Evolutionary conservation across 2,329 filamentous ascomycete species (phyloP).

Genomic region (Penicillium fuscoglaucum): DNA sequence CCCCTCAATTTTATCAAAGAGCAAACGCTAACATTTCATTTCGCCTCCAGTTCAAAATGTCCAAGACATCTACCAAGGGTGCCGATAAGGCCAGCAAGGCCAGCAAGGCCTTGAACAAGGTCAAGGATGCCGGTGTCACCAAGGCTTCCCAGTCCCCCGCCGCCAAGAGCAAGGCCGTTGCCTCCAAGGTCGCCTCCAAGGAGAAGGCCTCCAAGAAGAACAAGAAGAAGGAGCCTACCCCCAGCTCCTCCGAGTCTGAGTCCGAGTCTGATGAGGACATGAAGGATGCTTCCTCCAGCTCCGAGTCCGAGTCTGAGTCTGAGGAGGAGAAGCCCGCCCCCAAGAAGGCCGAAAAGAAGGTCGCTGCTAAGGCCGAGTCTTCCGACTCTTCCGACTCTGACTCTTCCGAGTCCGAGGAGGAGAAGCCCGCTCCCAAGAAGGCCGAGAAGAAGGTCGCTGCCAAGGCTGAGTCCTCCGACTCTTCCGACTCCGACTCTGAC

Average conservation of each 20-base stretch:
- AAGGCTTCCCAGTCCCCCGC: conserved; percentile 48
- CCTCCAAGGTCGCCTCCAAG: conserved; percentile 43
- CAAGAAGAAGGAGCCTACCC: conserved; percentile 47
- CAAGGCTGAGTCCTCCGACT: conserved; percentile 30
- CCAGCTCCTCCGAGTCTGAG: conserved; percentile 28
- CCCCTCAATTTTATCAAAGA: conserved; percentile 1
- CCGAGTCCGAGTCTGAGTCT: conserved; percentile 17
- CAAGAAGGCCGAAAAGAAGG: conserved; percentile 33
- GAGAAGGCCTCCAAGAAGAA: conserved; percentile 43
- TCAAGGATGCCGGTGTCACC: conserved; percentile 49
- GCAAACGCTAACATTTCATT: conserved; percentile 20
- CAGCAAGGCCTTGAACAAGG: conserved; percentile 48
- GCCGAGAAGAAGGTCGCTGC: conserved; percentile 29
- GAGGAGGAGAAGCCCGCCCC: conserved; percentile 32
- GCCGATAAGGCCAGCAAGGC: conserved; percentile 37
- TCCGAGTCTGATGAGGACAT: conserved; percentile 44
- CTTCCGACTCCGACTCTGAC: conserved; percentile 36
- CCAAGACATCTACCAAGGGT: conserved; percentile 45
- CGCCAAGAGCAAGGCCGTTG: conserved; percentile 48
- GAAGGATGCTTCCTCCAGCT: conserved; percentile 32
- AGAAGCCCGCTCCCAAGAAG: conserved; percentile 32
- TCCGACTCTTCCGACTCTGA: conserved; percentile 30
- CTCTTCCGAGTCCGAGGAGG: conserved; percentile 37
- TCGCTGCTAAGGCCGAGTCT: conserved; percentile 31
- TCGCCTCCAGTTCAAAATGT: conserved; percentile 40